Evolutionary conservation across 2,329 filamentous ascomycete genomes (phyloP).

Genomic region (Hirsutella minnesotensis): DNA sequence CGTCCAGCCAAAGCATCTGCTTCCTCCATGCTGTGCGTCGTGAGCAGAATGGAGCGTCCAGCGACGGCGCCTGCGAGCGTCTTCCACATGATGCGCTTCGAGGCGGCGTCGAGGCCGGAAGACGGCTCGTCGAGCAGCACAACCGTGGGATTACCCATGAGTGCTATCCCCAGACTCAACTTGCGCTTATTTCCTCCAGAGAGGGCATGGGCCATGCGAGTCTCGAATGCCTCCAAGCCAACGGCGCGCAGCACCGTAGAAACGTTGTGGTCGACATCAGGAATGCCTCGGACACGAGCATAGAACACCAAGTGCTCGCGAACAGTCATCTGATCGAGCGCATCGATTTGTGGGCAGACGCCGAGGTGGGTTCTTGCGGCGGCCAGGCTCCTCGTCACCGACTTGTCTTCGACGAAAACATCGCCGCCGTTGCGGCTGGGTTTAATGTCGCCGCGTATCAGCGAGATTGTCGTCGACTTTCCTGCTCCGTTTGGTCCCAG

Average conservation of each 20-base stretch:
- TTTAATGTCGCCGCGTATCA: conserved; percentile 79
- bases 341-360: conserved; percentile 84
- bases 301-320: conserved; percentile 81
- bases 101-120: conserved; percentile 79
- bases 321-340: conserved; percentile 85
- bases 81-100: conserved; percentile 88
- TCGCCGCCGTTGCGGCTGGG: conserved; percentile 63
- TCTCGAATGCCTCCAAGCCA: conserved; percentile 57
- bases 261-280: conserved; percentile 67
- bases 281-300: conserved; percentile 68
- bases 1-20: conserved; percentile 77
- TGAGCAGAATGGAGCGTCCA: conserved; percentile 74
- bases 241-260: conserved; percentile 68
- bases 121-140: conserved; percentile 82
- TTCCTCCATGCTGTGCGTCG: conserved; percentile 93
- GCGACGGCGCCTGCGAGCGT: conserved; percentile 63
- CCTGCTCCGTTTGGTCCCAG: conserved; percentile 87
- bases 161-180: conserved; percentile 72
- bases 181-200: conserved; percentile 94
- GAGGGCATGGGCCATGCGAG: conserved; percentile 65
- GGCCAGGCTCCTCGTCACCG: conserved; percentile 60
- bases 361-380: conserved; percentile 66
- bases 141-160: conserved; percentile 86
- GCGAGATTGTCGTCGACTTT: conserved; percentile 79
- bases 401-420: conserved; percentile 67